Percentiles rank a stretch among this genome's conserved stretches.
Conservation (phyloP, 208 protist genomes). For the Crithidia fasciculata region DNA sequence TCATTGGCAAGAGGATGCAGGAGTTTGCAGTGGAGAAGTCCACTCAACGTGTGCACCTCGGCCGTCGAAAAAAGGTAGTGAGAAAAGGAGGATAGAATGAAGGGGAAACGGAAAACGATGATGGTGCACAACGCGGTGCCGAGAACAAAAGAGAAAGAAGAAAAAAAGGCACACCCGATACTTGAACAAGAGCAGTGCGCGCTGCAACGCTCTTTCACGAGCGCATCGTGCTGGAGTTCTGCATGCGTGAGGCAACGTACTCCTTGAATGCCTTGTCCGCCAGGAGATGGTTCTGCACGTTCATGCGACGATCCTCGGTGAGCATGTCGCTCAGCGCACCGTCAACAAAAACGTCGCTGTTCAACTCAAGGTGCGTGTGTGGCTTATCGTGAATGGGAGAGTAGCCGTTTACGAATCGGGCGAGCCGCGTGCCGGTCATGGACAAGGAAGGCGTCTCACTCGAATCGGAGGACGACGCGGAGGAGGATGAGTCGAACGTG, state of each 20-base stretch:
- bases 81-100: neutral
- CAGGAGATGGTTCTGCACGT: constrained; percentile 48
- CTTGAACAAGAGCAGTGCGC: no score
- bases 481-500: neutral
- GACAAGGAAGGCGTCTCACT: neutral
- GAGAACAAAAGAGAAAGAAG: neutral
- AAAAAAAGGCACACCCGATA: neutral
- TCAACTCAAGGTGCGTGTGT: constrained; percentile 29
- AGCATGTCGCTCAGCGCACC: constrained; percentile 51
- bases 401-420: constrained; percentile 63
- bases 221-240: constrained; percentile 26
- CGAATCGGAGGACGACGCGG: neutral
- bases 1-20: neutral
- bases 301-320: constrained; percentile 58
- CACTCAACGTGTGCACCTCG: neutral
- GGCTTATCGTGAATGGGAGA: constrained; percentile 55
- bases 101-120: neutral
- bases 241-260: constrained; percentile 30
- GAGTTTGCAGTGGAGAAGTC: constrained; percentile 10
- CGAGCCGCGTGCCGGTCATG: constrained; percentile 41
- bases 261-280: constrained; percentile 48
- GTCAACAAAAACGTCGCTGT: constrained; percentile 51
- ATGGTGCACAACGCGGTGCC: neutral
- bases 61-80: neutral
- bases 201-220: neutral